Evolutionary conservation across 2,329 filamentous ascomycete genomes (phyloP).

Genomic region (Aspergillus hortae): DNA sequence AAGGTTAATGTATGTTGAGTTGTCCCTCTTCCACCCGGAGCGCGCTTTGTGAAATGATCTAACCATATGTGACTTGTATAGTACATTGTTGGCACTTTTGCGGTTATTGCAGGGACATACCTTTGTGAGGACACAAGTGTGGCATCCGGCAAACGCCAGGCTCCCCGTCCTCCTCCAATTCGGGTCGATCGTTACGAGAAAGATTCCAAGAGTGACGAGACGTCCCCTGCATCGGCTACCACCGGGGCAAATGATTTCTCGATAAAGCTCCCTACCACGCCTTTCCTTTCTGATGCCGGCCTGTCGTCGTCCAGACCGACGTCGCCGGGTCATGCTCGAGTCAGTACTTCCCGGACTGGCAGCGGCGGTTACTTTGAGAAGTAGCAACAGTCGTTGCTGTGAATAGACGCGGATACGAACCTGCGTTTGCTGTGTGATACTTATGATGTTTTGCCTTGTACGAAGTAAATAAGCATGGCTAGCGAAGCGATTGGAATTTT

Average conservation of each 20-base stretch:
- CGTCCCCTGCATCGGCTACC: constrained; percentile 16
- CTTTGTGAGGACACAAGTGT: constrained; percentile 65
- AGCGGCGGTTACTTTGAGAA: constrained; percentile 35
- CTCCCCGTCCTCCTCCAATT: constrained; percentile 47
- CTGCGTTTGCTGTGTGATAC: constrained; percentile 8
- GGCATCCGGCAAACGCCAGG: constrained; percentile 41
- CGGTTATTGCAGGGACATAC: constrained; percentile 80
- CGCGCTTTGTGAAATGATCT: background rate
- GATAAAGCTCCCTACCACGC: constrained; percentile 45
- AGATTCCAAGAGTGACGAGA: constrained; percentile 53
- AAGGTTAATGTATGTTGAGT: constrained; percentile 63
- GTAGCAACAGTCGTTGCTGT: constrained; percentile 21
- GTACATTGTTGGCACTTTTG: constrained; percentile 76
- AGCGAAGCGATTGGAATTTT: constrained; percentile 5
- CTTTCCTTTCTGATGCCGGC: constrained; percentile 45
- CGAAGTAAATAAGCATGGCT: constrained; percentile 19
- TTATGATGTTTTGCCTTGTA: constrained; percentile 8
- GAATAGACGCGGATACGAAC: constrained; percentile 16
- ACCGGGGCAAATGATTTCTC: constrained; percentile 43
- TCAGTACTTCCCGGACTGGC: constrained; percentile 36
- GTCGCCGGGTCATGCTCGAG: constrained; percentile 47
- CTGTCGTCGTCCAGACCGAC: constrained; percentile 53
- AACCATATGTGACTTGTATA: constrained; percentile 34
- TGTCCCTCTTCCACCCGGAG: background rate
- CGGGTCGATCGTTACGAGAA: constrained; percentile 76